A percentile compares a stretch with the other conserved stretches of the same genome.
Conservation (phyloP, 129 eudicot species). For the Deinandra increscens region DNA sequence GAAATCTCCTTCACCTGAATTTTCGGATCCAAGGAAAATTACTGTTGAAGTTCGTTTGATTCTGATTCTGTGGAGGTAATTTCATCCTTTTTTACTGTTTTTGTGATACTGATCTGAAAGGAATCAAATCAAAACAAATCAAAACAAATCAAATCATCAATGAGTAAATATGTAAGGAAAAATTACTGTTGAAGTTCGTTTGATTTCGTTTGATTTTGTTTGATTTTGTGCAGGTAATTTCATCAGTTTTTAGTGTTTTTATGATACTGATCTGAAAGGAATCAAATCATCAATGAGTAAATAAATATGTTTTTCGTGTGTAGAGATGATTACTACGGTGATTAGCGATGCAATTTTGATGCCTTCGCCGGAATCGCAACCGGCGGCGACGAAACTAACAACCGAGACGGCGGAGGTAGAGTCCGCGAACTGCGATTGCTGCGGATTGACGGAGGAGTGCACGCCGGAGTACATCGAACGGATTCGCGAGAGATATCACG, state of each 20-base stretch:
- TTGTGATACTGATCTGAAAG: background rate
- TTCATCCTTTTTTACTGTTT: background rate
- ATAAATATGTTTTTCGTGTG: background rate
- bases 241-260: background rate
- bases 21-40: background rate
- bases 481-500: slow-evolving; percentile 63
- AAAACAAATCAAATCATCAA: too few species aligned
- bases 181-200: too few species aligned
- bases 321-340: slow-evolving; percentile 48
- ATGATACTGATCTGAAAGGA: background rate
- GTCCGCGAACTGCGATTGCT: slow-evolving; percentile 67
- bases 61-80: slow-evolving; percentile 32
- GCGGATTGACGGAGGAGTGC: slow-evolving; percentile 80
- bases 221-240: slow-evolving; percentile 31
- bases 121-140: too few species aligned
- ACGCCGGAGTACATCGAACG: slow-evolving; percentile 59
- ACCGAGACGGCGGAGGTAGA: slow-evolving; percentile 42
- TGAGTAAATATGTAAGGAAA: too few species aligned
- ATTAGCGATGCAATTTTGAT: slow-evolving; percentile 53
- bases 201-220: too few species aligned
- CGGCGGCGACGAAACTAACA: slow-evolving; percentile 26
- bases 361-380: slow-evolving; percentile 40
- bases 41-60: background rate
- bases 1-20: background rate
- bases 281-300: too few species aligned